These are phyloP conservation scores for Diphasiastrum complanatum DNA, from an alignment of 83 land plant genomes.

Conservation along the genomic window DNA sequence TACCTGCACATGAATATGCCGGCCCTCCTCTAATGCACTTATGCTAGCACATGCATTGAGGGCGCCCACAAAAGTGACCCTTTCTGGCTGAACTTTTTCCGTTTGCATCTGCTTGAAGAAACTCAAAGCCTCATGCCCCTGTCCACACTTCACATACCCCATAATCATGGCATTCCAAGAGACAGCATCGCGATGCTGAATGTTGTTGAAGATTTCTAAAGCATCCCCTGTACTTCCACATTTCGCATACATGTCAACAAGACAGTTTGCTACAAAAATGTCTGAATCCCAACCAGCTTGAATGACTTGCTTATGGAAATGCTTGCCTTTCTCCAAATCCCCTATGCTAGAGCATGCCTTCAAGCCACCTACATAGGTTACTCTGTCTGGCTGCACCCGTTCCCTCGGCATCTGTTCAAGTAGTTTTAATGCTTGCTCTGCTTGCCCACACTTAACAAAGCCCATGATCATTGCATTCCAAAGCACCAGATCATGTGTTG, in stretches of 20 bases:
- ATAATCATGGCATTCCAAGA: neutral
- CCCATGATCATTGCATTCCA: neutral
- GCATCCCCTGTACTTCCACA: neutral
- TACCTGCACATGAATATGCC: neutral
- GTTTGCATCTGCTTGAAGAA: neutral
- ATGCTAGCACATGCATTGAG: too few species aligned
- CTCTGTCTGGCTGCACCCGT: neutral
- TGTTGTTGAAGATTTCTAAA: neutral
- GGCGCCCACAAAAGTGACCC: neutral
- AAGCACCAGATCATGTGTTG: neutral
- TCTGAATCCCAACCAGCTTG: neutral
- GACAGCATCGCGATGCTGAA: neutral
- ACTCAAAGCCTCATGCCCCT: neutral
- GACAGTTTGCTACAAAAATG: neutral
- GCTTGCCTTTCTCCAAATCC: neutral
- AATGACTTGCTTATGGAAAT: neutral
- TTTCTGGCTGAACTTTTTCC: neutral
- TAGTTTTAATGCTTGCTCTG: neutral
- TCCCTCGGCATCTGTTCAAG: neutral
- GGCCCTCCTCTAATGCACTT: neutral
- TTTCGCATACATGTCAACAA: constrained; percentile 2
- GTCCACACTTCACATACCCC: neutral
- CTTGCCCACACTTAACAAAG: neutral
- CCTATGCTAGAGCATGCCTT: neutral
- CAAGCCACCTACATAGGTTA: neutral